Evolutionary conservation across 2,329 filamentous ascomycete species (phyloP), one percentile per base, ranked within the genome.

Genomic region (Cladophialophora bantiana): DNA sequence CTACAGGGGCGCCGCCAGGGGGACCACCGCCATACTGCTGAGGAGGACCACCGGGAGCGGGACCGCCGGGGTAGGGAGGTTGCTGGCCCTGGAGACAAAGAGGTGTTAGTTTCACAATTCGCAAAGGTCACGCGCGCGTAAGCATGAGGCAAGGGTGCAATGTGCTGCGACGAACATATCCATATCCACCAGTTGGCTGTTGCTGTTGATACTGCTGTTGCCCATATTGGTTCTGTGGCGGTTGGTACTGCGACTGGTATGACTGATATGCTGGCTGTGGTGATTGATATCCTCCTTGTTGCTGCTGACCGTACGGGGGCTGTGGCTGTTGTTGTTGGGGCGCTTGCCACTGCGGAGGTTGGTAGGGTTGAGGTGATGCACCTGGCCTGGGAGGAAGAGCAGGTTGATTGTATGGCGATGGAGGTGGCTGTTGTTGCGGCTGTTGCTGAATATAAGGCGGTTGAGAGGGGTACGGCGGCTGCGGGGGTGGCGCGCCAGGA

Each of bases 251-350:
- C n/a, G 64, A 71, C 57, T 70, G 67, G 59, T 72, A 71, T 40
- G 69, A 66, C 26, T 64, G 68, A 50, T 72, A 70, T 58, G 67
- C 59, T 45, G 70, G 57, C n/a, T 68, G 67, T 50, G 66, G 67
- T 61, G 69, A 69, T 12, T 65, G 61, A 55, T 68, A 68, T 35
- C 59, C 68, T 32, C 65, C 68, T 60, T 55, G 67, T 50, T 68
- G 65, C 34, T 40, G 63, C n/a, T 75, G 74, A 58, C 75, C 74
- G 63, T 78, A 78, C 34, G 74, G 69, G 42, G 68, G 72, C 35
- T 63, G 59, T 71, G 71, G 78, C 70, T 78, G 77, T 61, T 80
- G 77, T 48, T 76, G 79, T 52, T 81, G 78, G 20, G 76, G 74
- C 13, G 75, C 75, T 52, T 77, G 76, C 63, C 78, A 79, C 58